A percentile compares a stretch with the other conserved stretches of the same genome.
These are phyloP conservation scores for Kalmusia sp. DNA, from an alignment of 2,329 filamentous ascomycete species.

Conservation along the genomic window DNA sequence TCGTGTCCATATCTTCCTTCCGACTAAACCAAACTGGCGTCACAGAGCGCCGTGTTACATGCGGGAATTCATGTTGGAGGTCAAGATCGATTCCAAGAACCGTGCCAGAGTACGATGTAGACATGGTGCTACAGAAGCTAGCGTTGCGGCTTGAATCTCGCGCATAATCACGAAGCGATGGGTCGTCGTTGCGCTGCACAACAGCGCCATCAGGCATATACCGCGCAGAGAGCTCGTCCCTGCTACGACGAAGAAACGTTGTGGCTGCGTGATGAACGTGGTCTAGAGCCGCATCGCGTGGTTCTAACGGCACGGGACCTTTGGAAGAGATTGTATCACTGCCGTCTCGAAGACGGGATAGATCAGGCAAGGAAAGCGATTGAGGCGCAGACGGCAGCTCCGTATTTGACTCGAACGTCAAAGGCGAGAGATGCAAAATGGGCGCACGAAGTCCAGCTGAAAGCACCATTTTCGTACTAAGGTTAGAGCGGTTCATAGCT, in stretches of 20 bases:
- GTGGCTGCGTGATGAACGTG: conserved; percentile 17
- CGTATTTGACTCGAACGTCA: conserved; percentile 6
- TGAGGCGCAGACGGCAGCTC: conserved; percentile 13
- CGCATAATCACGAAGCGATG: conserved; percentile 24
- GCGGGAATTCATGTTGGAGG: conserved; percentile 29
- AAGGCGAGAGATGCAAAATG: conserved; percentile 6
- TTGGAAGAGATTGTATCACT: conserved; percentile 20
- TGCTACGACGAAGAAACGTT: conserved; percentile 21
- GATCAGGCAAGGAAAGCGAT: conserved; percentile 16
- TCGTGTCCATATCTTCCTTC: background rate
- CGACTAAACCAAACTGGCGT: conserved; percentile 33
- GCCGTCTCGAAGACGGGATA: conserved; percentile 16
- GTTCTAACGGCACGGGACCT: conserved; percentile 24
- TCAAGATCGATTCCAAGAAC: conserved; percentile 46
- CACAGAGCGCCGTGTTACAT: conserved; percentile 20
- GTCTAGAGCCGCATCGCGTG: conserved; percentile 27
- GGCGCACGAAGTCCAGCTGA: conserved; percentile 17
- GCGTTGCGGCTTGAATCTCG: conserved; percentile 31
- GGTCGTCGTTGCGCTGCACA: conserved; percentile 22
- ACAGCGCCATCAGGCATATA: conserved; percentile 33
- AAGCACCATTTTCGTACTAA: background rate
- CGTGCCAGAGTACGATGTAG: conserved; percentile 43
- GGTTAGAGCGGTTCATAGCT: conserved; percentile 19
- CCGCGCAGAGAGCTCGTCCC: conserved; percentile 27
- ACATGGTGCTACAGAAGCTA: conserved; percentile 44